phyloP scores from a whole-genome alignment of 1,139 yeast genomes.

The Diutina siamensis region DNA sequence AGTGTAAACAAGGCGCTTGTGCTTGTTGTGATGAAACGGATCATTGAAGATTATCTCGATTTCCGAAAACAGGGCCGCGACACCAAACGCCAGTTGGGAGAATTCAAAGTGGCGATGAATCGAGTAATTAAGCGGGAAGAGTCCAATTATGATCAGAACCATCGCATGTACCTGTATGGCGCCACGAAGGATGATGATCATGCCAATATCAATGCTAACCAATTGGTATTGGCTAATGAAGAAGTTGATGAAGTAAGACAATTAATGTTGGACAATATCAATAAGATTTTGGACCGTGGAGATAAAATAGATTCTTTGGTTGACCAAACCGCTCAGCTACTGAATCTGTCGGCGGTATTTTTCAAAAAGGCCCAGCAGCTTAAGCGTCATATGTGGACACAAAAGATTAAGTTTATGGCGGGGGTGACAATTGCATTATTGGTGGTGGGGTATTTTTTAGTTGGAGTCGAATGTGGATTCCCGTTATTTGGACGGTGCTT shows the following conservation, averaged over 20 bases:
- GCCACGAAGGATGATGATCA: constrained; percentile 11
- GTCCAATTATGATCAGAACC: constrained; percentile 29
- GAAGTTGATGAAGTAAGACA: constrained; percentile 45
- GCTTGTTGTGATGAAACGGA: constrained; percentile 35
- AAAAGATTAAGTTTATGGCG: constrained; percentile 34
- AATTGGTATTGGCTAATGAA: constrained; percentile 29
- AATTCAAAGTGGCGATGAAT: constrained; percentile 41
- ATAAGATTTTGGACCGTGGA: constrained; percentile 64
- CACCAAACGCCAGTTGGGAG: constrained; percentile 24
- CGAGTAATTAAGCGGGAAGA: constrained; percentile 42
- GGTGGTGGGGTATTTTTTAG: constrained; percentile 24
- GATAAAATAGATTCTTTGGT: constrained; percentile 67
- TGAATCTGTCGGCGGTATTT: constrained; percentile 57
- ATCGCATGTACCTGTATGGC: constrained; percentile 25
- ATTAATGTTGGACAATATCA: constrained; percentile 60
- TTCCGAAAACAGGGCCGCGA: constrained; percentile 19
- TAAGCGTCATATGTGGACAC: constrained; percentile 59
- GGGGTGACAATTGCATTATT: constrained; percentile 15
- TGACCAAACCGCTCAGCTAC: constrained; percentile 70
- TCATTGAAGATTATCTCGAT: constrained; percentile 37
- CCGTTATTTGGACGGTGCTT: constrained; percentile 27
- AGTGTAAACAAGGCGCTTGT: constrained; percentile 34
- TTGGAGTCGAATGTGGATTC: constrained; percentile 42
- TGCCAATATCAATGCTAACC: constrained; percentile 24
- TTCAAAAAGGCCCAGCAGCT: constrained; percentile 60